Percentiles rank a stretch among this genome's conserved stretches.
Evolutionary conservation across 2,329 filamentous ascomycete species (phyloP).

Genomic region (Colletotrichum musicola): DNA sequence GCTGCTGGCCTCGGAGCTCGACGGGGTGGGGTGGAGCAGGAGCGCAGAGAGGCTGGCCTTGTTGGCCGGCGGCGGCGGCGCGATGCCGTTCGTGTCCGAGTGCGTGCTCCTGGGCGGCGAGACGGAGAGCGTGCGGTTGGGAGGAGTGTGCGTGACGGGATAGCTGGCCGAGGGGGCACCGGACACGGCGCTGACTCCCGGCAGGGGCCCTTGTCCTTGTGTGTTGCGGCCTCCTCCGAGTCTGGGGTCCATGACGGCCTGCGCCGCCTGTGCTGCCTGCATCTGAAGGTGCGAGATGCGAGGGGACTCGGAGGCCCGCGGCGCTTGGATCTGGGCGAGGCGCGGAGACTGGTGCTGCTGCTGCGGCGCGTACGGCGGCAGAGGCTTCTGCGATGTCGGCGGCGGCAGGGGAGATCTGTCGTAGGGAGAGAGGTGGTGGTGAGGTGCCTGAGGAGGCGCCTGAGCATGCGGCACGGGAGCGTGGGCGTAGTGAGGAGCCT

Average conservation of each 20-base stretch:
- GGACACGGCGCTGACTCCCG: constrained; percentile 41
- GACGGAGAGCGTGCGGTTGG: constrained; percentile 59
- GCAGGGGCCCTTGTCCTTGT: constrained; percentile 60
- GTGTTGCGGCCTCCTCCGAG: constrained; percentile 52
- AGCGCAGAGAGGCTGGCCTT: constrained; percentile 64
- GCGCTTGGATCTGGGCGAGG: constrained; percentile 38
- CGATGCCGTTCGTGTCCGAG: constrained; percentile 45
- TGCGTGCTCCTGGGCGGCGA: constrained; percentile 61
- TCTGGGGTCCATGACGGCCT: constrained; percentile 56
- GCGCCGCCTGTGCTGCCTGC: constrained; percentile 55
- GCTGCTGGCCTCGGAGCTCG: constrained; percentile 60
- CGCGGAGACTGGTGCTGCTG: constrained; percentile 49
- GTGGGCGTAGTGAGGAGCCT: constrained; percentile 47
- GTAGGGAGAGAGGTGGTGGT: constrained; percentile 44
- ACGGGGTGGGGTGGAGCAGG: constrained; percentile 63
- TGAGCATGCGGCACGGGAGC: neutral
- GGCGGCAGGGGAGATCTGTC: constrained; percentile 54
- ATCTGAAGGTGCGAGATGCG: constrained; percentile 59
- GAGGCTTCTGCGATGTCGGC: constrained; percentile 48
- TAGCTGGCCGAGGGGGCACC: constrained; percentile 50
- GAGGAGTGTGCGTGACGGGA: constrained; percentile 54
- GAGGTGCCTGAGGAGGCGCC: constrained; percentile 2
- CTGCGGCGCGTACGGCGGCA: constrained; percentile 48
- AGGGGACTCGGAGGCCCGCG: constrained; percentile 53
- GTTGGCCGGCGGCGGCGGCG: constrained; percentile 44